Evolutionary conservation across 2,329 filamentous ascomycete genomes (phyloP), one percentile per base, ranked within the genome.

Genomic region (Pezicula rhizophila): DNA sequence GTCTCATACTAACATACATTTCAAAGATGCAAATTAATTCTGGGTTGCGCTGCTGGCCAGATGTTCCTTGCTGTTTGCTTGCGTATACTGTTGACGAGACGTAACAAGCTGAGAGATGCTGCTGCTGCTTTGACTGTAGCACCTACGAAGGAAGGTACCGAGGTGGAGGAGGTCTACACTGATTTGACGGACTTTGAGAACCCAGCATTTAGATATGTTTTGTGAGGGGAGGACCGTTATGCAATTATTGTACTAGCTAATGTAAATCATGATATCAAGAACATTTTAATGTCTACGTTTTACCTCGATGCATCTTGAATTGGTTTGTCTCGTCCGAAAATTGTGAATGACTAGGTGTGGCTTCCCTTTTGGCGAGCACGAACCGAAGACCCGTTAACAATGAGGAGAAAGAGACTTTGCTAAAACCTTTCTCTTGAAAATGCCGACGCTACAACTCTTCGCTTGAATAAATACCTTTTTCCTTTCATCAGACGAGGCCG

Each of bases 1-100:
- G 8, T 7, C 8, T 31, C 8, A 31, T 31, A 12, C 28, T 31
- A 31, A 31, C 28, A 31, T 12, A 31, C 12, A 31, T 12, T 10
- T 31, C 11, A 31, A 4, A 31, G 28, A 1, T 77, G 73, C 45
- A 77, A 72, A 48, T 62, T 77, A 7, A 73, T 75, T 14, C 58
- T 80, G 3, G 69, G 67, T 17, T 77, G 73, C 53, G 64, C 71
- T 6, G 68, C 64, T 15, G 64, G 62, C 8, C 71, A 74, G 52
- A 59, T 73, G n/a, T 60, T 60, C 14, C 52, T 71, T 14, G 66
- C 66, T n/a, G 43, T 68, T 40, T 46, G 44, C 14, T 42, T 72
- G 54, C 57, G 70, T 20, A 49, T 64, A 18, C 51, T 71, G 35
- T 51, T 74, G 45, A 58, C 65, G 6, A 55, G 60, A 42, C 59